These are phyloP conservation scores for Teunomyces cretensis DNA, from an alignment of 805 yeast genomes.

Conservation along the genomic window DNA sequence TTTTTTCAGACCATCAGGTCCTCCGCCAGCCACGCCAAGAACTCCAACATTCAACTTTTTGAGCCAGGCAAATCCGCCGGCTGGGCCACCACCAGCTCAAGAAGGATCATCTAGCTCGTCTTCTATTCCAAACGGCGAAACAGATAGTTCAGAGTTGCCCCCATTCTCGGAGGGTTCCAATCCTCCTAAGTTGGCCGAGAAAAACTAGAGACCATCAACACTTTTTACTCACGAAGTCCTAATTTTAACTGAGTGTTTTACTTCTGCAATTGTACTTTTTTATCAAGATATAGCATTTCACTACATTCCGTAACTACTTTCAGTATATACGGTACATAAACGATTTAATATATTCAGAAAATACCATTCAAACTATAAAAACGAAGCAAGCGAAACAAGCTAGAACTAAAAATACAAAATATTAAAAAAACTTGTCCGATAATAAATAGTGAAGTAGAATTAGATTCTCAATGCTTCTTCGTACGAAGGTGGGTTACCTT, in stretches of 20 bases:
- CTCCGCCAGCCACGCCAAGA: slow-evolving; percentile 3
- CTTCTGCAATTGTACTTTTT: neutral
- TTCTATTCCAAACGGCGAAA: slow-evolving; percentile 5
- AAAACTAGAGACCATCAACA: neutral
- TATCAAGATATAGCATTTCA: neutral
- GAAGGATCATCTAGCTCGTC: neutral
- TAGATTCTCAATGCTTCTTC: slow-evolving; percentile 47
- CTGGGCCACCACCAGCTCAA: slow-evolving; percentile 6
- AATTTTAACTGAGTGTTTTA: neutral
- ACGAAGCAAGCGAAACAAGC: neutral
- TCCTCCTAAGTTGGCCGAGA: slow-evolving; percentile 8
- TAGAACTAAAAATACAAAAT: neutral
- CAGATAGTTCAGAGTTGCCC: slow-evolving; percentile 12
- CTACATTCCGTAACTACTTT: neutral
- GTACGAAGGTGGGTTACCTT: slow-evolving; percentile 72
- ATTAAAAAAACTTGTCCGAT: neutral
- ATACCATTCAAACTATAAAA: neutral
- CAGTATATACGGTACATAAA: neutral
- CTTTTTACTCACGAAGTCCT: no score
- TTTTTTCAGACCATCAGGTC: slow-evolving; percentile 5
- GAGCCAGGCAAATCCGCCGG: slow-evolving; percentile 1
- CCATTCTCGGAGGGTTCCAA: slow-evolving; percentile 12
- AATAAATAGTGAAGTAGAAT: slow-evolving; percentile 1
- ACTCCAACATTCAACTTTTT: slow-evolving; percentile 8
- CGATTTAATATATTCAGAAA: slow-evolving; percentile 4